Evolutionary conservation across 805 yeast genomes (phyloP).

Genomic region (Barnettozyma populi): DNA sequence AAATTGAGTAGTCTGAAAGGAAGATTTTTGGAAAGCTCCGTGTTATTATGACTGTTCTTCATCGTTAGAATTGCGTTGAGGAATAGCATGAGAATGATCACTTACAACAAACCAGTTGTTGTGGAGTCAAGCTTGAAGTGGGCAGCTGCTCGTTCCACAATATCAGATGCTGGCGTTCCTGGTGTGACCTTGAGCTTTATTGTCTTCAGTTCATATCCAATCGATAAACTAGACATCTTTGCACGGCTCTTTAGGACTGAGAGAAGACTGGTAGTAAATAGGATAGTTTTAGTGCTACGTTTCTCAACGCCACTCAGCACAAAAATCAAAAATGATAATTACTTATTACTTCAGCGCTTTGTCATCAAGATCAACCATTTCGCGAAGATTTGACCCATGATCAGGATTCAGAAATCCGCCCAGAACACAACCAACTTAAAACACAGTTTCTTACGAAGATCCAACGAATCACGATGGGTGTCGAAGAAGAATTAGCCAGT

Average conservation of each 20-base stretch:
- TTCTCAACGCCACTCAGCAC: too few relatives aligned
- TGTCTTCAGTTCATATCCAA: slow-evolving; percentile 30
- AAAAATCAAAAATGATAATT: too few relatives aligned
- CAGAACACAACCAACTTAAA: background rate
- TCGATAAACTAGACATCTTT: slow-evolving; percentile 33
- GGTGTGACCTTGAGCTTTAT: slow-evolving; percentile 32
- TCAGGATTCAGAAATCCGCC: background rate
- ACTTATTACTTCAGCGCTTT: too few relatives aligned
- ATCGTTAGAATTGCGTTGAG: background rate
- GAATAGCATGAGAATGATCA: background rate
- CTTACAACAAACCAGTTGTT: slow-evolving; percentile 23
- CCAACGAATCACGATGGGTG: background rate
- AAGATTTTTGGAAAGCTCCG: slow-evolving; percentile 31
- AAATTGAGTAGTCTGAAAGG: slow-evolving; percentile 40
- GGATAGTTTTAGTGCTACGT: too few relatives aligned
- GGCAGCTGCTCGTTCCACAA: slow-evolving; percentile 29
- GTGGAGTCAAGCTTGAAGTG: slow-evolving; percentile 32
- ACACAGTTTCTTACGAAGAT: background rate
- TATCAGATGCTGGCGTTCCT: slow-evolving; percentile 32
- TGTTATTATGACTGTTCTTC: slow-evolving; percentile 26
- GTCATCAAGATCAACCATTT: too few relatives aligned
- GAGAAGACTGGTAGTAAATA: background rate
- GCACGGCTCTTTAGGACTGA: background rate
- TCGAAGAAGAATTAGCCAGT: background rate
- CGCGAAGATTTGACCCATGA: background rate